phyloP scores from a whole-genome alignment of 1,284 basidiomycete genomes.

The Malassezia vespertilionis region DNA sequence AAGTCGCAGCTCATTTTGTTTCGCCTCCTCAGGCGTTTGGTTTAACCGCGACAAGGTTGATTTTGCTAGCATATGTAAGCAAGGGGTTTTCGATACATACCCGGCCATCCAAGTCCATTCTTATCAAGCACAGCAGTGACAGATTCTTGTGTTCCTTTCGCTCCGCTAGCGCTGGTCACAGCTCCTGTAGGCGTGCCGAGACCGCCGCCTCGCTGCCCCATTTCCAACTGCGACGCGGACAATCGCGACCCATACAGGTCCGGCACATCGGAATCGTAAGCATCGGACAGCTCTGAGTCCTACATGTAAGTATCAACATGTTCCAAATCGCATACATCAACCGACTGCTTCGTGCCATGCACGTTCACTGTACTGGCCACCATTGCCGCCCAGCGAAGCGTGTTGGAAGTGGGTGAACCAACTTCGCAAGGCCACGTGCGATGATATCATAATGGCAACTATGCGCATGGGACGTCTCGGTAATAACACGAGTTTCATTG shows the following conservation, averaged over 20 bases:
- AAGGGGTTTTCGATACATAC: not conserved
- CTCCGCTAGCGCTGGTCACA: constrained; percentile 26
- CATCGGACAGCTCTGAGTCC: constrained; percentile 1
- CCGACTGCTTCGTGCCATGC: constrained; percentile 8
- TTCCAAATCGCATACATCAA: constrained; percentile 1
- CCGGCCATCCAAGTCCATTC: constrained; percentile 44
- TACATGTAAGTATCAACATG: not conserved
- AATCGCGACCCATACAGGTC: not conserved
- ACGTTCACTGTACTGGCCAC: not conserved
- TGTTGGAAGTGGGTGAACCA: too few relatives aligned
- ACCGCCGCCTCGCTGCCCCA: constrained; percentile 24
- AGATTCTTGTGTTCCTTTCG: constrained; percentile 20
- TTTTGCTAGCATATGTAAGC: constrained; percentile 19
- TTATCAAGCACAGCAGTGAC: constrained; percentile 40
- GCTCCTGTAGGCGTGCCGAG: constrained; percentile 38
- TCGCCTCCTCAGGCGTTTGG: constrained; percentile 30
- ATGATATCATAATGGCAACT: too few relatives aligned
- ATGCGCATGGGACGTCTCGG: too few relatives aligned
- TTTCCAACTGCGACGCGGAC: not conserved
- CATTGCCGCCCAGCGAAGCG: too few relatives aligned
- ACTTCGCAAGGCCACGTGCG: too few relatives aligned
- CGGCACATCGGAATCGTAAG: not conserved
- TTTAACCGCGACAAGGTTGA: constrained; percentile 34
- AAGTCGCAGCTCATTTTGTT: constrained; percentile 54
- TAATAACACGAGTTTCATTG: too few relatives aligned